These are phyloP conservation scores for Ogataea saltuana DNA, from an alignment of 805 yeast species.

Conservation along the genomic window DNA sequence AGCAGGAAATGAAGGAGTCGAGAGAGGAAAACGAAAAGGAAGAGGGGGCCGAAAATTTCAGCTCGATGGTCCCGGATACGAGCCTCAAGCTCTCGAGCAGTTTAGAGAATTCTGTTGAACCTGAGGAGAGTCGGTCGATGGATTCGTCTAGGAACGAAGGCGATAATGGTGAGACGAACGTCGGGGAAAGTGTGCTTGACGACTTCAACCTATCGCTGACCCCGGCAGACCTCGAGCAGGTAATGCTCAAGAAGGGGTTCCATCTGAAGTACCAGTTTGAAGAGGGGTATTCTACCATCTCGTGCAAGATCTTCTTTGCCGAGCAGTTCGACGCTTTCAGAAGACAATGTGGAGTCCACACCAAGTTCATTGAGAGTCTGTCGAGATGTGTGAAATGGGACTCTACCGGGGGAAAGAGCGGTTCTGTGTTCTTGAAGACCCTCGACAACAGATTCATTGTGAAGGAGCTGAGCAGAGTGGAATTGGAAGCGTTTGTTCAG, in stretches of 20 bases:
- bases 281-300: constrained; percentile 77
- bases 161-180: constrained; percentile 7
- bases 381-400: constrained; percentile 96
- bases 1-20: neutral
- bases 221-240: constrained; percentile 51
- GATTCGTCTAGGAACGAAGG: neutral
- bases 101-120: constrained; percentile 17
- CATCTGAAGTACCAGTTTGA: constrained; percentile 91
- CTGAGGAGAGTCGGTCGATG: neutral
- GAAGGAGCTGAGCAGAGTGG: constrained; percentile 84
- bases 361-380: constrained; percentile 80
- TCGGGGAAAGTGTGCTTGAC: constrained; percentile 12
- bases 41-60: neutral
- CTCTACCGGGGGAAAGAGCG: constrained; percentile 94
- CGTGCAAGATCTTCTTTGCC: constrained; percentile 92
- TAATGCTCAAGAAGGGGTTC: constrained; percentile 79
- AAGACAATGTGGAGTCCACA: constrained; percentile 74
- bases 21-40: neutral
- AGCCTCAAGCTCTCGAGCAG: too few species aligned
- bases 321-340: constrained; percentile 97
- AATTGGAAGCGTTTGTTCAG: constrained; percentile 88
- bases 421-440: constrained; percentile 90
- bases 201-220: constrained; percentile 1
- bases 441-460: constrained; percentile 86
- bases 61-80: too few species aligned